Evolutionary conservation across 192 early-diverging fungal genomes (phyloP).

Genomic region (Martensiomyces pterosporus): DNA sequence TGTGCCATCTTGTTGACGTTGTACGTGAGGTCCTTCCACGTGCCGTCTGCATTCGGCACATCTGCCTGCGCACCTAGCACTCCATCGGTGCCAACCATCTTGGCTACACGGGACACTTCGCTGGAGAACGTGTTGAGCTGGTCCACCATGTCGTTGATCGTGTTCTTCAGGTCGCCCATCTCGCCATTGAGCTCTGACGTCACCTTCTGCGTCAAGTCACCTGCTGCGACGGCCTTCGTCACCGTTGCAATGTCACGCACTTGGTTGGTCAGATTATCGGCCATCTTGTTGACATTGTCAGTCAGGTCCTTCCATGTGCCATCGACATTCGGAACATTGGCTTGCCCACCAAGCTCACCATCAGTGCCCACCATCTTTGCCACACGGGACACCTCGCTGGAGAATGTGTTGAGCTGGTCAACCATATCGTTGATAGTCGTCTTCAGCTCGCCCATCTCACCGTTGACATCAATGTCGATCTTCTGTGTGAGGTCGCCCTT

Average conservation of each 20-base stretch:
- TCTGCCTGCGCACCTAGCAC: constrained; percentile 62
- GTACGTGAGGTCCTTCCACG: constrained; percentile 64
- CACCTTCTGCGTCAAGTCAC: constrained; percentile 54
- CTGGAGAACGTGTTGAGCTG: constrained; percentile 58
- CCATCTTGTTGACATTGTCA: constrained; percentile 64
- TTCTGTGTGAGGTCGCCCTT: constrained; percentile 51
- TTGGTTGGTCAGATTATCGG: constrained; percentile 58
- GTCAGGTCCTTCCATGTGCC: constrained; percentile 62
- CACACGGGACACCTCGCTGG: constrained; percentile 48
- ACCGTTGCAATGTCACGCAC: constrained; percentile 57
- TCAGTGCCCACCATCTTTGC: constrained; percentile 29
- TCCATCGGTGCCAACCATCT: constrained; percentile 66
- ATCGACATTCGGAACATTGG: constrained; percentile 48
- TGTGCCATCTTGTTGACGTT: constrained; percentile 68
- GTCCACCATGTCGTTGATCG: constrained; percentile 64
- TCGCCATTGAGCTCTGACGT: constrained; percentile 49
- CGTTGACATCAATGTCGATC: constrained; percentile 47
- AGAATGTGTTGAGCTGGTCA: constrained; percentile 52
- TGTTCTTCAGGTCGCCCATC: constrained; percentile 54
- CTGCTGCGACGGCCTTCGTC: constrained; percentile 53
- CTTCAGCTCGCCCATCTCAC: constrained; percentile 61
- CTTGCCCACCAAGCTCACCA: constrained; percentile 53
- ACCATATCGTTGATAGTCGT: constrained; percentile 57
- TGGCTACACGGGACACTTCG: constrained; percentile 62
- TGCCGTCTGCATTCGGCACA: constrained; percentile 55